These are phyloP conservation scores for Dendrocalamus latiflorus DNA, from an alignment of 202 grass and related monocot species.

Conservation along the genomic window DNA sequence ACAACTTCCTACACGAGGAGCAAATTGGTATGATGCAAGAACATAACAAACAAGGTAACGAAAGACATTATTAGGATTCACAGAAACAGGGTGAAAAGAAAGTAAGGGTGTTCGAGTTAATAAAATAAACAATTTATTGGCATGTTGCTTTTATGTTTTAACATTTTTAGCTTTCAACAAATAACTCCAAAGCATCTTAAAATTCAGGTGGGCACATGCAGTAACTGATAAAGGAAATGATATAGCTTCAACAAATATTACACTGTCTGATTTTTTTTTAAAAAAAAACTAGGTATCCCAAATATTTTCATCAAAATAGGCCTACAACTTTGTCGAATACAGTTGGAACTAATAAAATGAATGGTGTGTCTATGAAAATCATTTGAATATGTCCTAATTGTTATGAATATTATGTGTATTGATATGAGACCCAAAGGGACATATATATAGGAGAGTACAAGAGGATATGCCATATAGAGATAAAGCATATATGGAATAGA, in stretches of 20 bases:
- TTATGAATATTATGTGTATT: too few relatives aligned
- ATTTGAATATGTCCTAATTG: too few relatives aligned
- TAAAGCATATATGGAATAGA: too few relatives aligned
- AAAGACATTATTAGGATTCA: background rate
- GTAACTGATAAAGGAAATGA: background rate
- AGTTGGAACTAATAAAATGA: too few relatives aligned
- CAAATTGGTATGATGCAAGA: slow-evolving; percentile 28
- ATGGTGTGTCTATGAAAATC: too few relatives aligned
- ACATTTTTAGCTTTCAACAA: background rate
- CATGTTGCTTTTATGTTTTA: too few relatives aligned
- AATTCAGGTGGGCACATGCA: background rate
- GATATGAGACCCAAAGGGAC: too few relatives aligned
- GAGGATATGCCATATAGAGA: too few relatives aligned
- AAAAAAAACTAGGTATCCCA: background rate
- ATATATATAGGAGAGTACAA: too few relatives aligned
- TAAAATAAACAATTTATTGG: too few relatives aligned
- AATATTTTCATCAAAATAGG: background rate
- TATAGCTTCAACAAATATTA: background rate
- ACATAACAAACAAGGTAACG: background rate
- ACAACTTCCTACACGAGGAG: slow-evolving; percentile 71
- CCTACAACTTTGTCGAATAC: too few relatives aligned
- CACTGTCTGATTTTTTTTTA: too few relatives aligned
- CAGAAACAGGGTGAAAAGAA: background rate
- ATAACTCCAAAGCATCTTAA: background rate
- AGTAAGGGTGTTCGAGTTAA: background rate